A percentile compares a stretch with the other conserved stretches of the same genome.
Conservation (phyloP, 140 eudicot species). For the Flaveria floridana region DNA sequence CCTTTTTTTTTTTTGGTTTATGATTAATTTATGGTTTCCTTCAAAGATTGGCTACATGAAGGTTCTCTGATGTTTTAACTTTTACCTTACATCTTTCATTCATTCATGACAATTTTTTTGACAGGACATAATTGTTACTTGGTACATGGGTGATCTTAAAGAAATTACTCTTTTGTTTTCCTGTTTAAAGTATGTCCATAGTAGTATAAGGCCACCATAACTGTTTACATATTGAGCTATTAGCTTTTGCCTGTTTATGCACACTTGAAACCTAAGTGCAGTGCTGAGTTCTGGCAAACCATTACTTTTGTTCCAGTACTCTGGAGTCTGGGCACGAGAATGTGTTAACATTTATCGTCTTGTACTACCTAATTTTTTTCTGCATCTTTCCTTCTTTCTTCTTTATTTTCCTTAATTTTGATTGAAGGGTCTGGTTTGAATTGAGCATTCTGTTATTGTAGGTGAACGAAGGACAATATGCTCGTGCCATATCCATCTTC, state of each 20-base stretch:
- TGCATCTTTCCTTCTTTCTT: neutral
- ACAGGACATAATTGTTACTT: neutral
- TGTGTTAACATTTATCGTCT: slow-evolving; percentile 4
- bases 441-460: slow-evolving; percentile 35
- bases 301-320: slow-evolving; percentile 14
- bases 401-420: slow-evolving; percentile 3
- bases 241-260: neutral
- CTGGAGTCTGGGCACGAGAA: slow-evolving; percentile 8
- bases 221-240: slow-evolving; percentile 2
- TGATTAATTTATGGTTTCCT: slow-evolving; percentile 10
- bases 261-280: slow-evolving; percentile 17
- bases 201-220: neutral
- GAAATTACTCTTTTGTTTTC: neutral
- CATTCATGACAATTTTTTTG: slow-evolving; percentile 10
- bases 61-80: slow-evolving; percentile 13
- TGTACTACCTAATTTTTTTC: neutral
- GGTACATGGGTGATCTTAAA: slow-evolving; percentile 5
- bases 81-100: slow-evolving; percentile 3
- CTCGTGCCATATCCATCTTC: slow-evolving; percentile 84
- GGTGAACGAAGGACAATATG: slow-evolving; percentile 97
- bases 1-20: neutral
- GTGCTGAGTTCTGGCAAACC: slow-evolving; percentile 2
- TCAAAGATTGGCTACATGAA: slow-evolving; percentile 18
- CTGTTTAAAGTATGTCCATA: neutral
- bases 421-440: slow-evolving; percentile 20